Evolutionary conservation across 1,284 basidiomycete genomes (phyloP), one percentile per base, ranked within the genome.

Genomic region (Cryptococcus sp.): DNA sequence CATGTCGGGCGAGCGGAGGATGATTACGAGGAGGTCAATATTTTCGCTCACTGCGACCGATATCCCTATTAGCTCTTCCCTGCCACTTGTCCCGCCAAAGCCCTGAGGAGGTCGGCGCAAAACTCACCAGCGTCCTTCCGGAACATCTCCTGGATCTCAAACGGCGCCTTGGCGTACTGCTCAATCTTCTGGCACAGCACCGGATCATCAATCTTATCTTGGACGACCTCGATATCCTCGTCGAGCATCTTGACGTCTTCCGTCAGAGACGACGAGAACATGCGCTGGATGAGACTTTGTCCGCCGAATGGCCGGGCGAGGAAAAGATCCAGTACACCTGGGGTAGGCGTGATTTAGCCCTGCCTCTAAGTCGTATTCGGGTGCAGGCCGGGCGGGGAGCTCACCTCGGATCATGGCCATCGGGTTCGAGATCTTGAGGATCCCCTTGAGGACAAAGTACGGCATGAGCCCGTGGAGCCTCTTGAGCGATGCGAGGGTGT

Each of bases 251-350:
- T 86, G 39, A 91, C 88, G 72, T 98, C 95, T 72, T 98, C 95
- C 16, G 86, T 84, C 46, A 98, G 77, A 0, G 89, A 91, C 58
- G 88, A 88, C 0, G 91, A 91, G 77, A 97, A 97, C 92, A 98
- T 97, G 55, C 90, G 81, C 73, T 97, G 94, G 15, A 96, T 80
- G 28, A 99, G 81, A 73, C 90, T 94, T 61, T 85, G 85, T 5
- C 92, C 91, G 8, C 95, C 95, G 72, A 98, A 98, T 0, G 96
- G 96, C 68, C 94, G 87, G 1, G 95, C 96, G n/a, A 98, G 82
- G 80, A 99, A 98, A 39, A 99, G 83, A 69, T 99, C 96, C 54
- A 98, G 81, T 2, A 97, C 82, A 55, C 79, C 86, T 77, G 24
- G 18, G 13, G 28, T 3, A 43, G 24, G 36, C 37, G 38, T n/a